Conservation (phyloP, 2,329 filamentous ascomycete genomes). For the Aspergillus unguis region DNA sequence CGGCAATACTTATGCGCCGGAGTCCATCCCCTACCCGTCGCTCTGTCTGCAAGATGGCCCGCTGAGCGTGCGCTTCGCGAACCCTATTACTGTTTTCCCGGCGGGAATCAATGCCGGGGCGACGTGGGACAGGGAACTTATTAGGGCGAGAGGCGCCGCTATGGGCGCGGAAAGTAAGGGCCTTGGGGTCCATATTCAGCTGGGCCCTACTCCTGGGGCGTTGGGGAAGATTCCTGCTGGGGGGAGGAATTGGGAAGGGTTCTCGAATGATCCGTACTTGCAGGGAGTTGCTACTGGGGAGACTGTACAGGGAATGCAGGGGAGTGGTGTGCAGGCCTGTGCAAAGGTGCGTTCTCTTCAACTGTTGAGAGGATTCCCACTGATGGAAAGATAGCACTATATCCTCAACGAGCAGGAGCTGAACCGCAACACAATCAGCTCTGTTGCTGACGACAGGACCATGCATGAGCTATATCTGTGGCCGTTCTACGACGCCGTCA, state of each 20-base stretch:
- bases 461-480: constrained; percentile 73
- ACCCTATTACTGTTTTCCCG: constrained; percentile 44
- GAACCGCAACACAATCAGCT: constrained; percentile 28
- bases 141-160: constrained; percentile 50
- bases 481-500: constrained; percentile 71
- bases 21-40: constrained; percentile 30
- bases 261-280: constrained; percentile 44
- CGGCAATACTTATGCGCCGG: constrained; percentile 29
- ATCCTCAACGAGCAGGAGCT: constrained; percentile 67
- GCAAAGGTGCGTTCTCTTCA: constrained; percentile 32
- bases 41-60: constrained; percentile 33
- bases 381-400: constrained; percentile 37
- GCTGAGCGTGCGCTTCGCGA: constrained; percentile 41
- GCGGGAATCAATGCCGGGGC: constrained; percentile 44
- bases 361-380: not conserved
- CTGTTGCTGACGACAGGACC: constrained; percentile 67
- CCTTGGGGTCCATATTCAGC: constrained; percentile 35
- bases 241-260: constrained; percentile 40
- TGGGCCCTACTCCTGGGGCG: constrained; percentile 33
- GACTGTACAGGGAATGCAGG: constrained; percentile 54
- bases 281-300: constrained; percentile 39
- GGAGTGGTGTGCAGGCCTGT: constrained; percentile 42
- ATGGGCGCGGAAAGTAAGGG: constrained; percentile 52
- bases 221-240: constrained; percentile 35
- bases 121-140: constrained; percentile 54